Base-by-base conservation (phyloP, 2,329 filamentous ascomycete genomes). In the Pestalotiopsis sp. region DNA sequence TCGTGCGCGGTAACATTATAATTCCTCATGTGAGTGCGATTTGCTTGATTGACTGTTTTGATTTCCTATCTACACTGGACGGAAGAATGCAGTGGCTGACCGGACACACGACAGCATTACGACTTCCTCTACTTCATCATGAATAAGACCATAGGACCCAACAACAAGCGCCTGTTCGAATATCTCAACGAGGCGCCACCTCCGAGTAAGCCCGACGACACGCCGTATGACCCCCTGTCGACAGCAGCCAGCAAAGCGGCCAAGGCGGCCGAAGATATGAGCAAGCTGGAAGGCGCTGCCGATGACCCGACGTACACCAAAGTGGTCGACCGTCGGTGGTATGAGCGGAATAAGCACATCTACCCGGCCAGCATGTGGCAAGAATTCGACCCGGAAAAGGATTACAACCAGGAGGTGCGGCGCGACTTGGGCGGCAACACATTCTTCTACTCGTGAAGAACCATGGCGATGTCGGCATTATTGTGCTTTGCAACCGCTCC, bases 121-220 rank as follows among this genome's bases (percentile, higher is more conserved):
- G 95, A 98, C 72, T 94, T 99, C 78, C 96, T 98, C 79, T 96
- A 95, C 81, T 98, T 99, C 81, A 90, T 98, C 77, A 91, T 97
- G 78, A 98, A 98, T 79, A 93, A 91, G 75, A 92, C 89, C 30
- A 79, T 88, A 1, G 93, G 92, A 1, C 91, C 92, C n/a, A 89
- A 89, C 48, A 91, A 92, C 64, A 84, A 83, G 22, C 83, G 88
- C 5, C 83, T 99, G 10, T 98, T 99, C 78, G 86, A 93, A 75
- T 97, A 94, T 78, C 84, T 81, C 71, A 79, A 82, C 68, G 84
- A 89, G 66, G 81, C 84, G 1, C 81, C 85, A 0, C 70, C 70
- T 11, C 70, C 67, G 17, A 58, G 44, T 9, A 65, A 70, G 44
- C 14, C 63, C 44, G 70, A 71, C 2, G 62, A 72, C 6, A 66